phyloP scores from a whole-genome alignment of 352 stramenopile species.

The Halophytophthora polymorphica region DNA sequence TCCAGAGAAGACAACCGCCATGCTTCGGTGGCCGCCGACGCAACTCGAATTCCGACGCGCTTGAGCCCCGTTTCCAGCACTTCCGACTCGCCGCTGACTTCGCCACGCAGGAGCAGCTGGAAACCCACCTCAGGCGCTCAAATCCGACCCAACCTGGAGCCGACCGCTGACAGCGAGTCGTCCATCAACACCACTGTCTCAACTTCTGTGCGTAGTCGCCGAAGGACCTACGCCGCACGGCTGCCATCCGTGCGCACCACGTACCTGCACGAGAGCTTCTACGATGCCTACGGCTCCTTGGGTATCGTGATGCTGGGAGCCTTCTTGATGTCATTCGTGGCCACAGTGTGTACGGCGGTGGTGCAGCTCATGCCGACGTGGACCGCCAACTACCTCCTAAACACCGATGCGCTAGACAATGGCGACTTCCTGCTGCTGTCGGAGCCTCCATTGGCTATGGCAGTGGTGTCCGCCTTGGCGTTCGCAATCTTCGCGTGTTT shows the following conservation, averaged over 20 bases:
- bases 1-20: conserved; percentile 4
- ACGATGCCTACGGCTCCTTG: conserved; percentile 40
- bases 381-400: conserved; percentile 44
- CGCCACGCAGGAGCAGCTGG: not conserved
- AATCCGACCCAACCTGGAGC: conserved; percentile 7
- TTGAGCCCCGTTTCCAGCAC: conserved; percentile 3
- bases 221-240: not conserved
- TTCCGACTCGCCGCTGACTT: conserved; percentile 2
- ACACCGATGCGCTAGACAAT: conserved; percentile 35
- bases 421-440: conserved; percentile 50
- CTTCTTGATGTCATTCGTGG: conserved; percentile 30
- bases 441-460: conserved; percentile 22
- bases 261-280: conserved; percentile 38
- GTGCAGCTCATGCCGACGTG: conserved; percentile 41
- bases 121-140: conserved; percentile 3
- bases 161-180: too few relatives aligned
- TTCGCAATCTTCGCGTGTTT: conserved; percentile 28
- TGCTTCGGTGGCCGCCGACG: conserved; percentile 5
- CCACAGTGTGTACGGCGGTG: conserved; percentile 32
- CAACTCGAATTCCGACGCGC: conserved; percentile 2
- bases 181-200: too few relatives aligned
- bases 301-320: conserved; percentile 37
- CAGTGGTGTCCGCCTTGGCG: conserved; percentile 26
- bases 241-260: conserved; percentile 6
- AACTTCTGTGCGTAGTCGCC: conserved; percentile 2